Conservation (phyloP, 495 filamentous ascomycete genomes). For the Neurospora sp. region DNA sequence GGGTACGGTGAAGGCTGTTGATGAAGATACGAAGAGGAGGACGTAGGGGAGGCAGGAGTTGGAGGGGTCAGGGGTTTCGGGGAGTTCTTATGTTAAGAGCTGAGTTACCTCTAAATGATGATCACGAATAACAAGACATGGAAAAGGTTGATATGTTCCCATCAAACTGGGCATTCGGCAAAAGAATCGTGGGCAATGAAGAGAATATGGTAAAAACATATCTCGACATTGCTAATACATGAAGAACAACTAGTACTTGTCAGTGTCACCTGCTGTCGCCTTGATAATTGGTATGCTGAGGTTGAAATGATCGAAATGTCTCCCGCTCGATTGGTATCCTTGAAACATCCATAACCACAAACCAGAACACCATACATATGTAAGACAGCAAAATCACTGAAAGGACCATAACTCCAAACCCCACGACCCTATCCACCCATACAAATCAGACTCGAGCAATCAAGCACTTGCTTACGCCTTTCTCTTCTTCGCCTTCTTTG, state of each 20-base stretch:
- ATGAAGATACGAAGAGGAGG: no score
- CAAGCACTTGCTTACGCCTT: constrained; percentile 4
- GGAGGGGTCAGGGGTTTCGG: no score
- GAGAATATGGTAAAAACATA: no score
- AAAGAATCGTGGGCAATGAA: no score
- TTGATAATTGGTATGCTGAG: not conserved
- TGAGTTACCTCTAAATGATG: no score
- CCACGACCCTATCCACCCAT: not conserved
- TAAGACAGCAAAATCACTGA: not conserved
- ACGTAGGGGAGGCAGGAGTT: no score
- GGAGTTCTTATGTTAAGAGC: no score
- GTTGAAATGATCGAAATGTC: not conserved
- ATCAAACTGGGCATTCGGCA: no score
- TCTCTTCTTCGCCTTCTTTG: constrained; percentile 34
- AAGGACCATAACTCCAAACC: not conserved
- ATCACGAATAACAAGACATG: no score
- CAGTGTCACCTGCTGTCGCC: not conserved
- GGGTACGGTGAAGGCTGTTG: no score
- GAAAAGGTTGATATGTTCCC: no score
- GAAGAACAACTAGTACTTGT: not conserved
- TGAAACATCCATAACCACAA: not conserved
- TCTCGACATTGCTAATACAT: not conserved
- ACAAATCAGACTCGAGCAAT: not conserved
- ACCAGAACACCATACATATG: not conserved
- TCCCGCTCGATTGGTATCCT: not conserved